Conservation (phyloP, 2,329 filamentous ascomycete genomes). For the Pseudogymnoascus destructans region DNA sequence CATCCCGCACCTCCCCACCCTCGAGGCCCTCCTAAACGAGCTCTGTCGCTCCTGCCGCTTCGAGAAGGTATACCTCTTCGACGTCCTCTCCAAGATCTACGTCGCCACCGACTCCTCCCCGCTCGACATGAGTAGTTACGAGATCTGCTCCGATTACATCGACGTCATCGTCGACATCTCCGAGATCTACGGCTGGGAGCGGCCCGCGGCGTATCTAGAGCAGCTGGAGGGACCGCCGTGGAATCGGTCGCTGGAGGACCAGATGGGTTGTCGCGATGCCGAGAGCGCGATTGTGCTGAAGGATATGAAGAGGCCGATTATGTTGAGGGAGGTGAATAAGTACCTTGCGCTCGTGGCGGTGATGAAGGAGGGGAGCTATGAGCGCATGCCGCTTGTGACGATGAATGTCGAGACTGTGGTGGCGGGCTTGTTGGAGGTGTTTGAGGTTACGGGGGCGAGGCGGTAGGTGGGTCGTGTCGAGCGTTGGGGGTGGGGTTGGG, state of each 20-base stretch:
- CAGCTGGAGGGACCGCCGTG: conserved; percentile 46
- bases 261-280: conserved; percentile 50
- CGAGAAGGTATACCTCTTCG: conserved; percentile 96
- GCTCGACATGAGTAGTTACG: conserved; percentile 89
- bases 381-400: conserved; percentile 72
- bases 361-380: conserved; percentile 73
- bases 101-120: conserved; percentile 91
- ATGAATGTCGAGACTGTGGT: conserved; percentile 79
- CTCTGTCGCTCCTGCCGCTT: conserved; percentile 88
- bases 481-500: neutral
- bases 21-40: conserved; percentile 89
- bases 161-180: conserved; percentile 96
- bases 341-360: conserved; percentile 74
- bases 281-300: conserved; percentile 57
- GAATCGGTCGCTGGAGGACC: conserved; percentile 49
- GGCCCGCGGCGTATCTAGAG: conserved; percentile 41
- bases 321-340: conserved; percentile 56
- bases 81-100: conserved; percentile 96
- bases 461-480: conserved; percentile 13
- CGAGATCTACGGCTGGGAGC: conserved; percentile 78
- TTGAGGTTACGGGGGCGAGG: conserved; percentile 53
- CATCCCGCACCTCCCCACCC: conserved; percentile 80
- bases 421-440: conserved; percentile 66
- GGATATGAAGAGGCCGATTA: conserved; percentile 49
- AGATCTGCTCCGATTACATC: conserved; percentile 97